phyloP scores from a whole-genome alignment of 2,329 filamentous ascomycete species.

The Pseudomassariella vexata region DNA sequence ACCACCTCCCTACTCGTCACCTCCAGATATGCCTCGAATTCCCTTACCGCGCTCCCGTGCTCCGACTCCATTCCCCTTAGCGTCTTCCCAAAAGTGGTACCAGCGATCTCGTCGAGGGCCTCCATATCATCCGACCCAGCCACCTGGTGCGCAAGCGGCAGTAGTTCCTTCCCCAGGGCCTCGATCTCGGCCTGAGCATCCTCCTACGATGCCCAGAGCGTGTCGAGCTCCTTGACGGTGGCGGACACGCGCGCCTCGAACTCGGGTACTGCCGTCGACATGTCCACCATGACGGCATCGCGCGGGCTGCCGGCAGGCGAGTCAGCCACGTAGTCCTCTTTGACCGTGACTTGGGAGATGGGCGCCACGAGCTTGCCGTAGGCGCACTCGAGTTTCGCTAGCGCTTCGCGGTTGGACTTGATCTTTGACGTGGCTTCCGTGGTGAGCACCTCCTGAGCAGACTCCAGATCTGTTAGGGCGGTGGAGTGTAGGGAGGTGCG shows the following conservation, averaged over 20 bases:
- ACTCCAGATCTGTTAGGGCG: constrained; percentile 13
- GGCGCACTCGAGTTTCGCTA: constrained; percentile 9
- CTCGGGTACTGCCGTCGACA: constrained; percentile 2
- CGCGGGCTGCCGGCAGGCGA: constrained; percentile 11
- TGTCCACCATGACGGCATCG: constrained; percentile 5
- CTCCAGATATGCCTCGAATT: constrained; percentile 16
- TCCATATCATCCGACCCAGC: constrained; percentile 5
- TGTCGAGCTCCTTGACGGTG: constrained; percentile 13
- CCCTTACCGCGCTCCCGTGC: constrained; percentile 10
- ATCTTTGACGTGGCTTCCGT: constrained; percentile 11
- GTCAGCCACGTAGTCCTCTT: constrained; percentile 15
- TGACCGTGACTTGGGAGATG: constrained; percentile 11
- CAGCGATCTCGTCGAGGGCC: constrained; percentile 4
- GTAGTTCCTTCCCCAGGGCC: constrained; percentile 8
- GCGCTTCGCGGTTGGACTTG: constrained; percentile 11
- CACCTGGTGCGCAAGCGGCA: neutral
- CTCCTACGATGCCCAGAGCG: constrained; percentile 18
- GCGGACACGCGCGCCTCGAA: constrained; percentile 8
- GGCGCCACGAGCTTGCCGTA: constrained; percentile 11
- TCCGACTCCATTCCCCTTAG: constrained; percentile 15
- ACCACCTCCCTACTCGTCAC: constrained; percentile 17
- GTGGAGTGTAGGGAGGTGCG: constrained; percentile 19
- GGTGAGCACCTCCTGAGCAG: constrained; percentile 10
- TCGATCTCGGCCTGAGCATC: constrained; percentile 18
- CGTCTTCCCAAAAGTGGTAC: constrained; percentile 3